A percentile compares a stretch with the other conserved stretches of the same genome.
These are phyloP conservation scores for Auxenochlorella pyrenoidosa DNA, from an alignment of 139 green algal species.

Conservation along the genomic window DNA sequence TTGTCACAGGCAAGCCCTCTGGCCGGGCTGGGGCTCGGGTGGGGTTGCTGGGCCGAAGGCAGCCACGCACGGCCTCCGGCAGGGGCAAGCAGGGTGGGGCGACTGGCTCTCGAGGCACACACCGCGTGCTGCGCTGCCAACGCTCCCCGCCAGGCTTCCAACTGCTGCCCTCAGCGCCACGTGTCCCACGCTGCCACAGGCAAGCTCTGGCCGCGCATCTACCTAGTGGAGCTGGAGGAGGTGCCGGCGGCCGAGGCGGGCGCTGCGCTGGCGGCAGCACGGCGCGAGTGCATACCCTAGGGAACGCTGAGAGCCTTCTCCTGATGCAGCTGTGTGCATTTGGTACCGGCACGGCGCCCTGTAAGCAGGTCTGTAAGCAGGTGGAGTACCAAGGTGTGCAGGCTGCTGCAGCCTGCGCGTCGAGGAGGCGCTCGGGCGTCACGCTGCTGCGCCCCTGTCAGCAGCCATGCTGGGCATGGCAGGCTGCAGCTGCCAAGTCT, in stretches of 20 bases:
- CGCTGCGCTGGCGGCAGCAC: neutral
- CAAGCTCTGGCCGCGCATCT: conserved; percentile 55
- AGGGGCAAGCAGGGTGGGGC: neutral
- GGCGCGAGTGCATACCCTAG: neutral
- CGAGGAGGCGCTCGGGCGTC: too few species aligned
- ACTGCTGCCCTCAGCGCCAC: too few species aligned
- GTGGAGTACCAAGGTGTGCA: too few species aligned
- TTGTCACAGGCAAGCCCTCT: conserved; percentile 78
- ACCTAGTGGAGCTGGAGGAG: conserved; percentile 57
- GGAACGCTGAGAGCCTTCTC: neutral
- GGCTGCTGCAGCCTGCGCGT: too few species aligned
- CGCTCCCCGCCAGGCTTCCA: too few species aligned
- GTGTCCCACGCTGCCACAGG: neutral
- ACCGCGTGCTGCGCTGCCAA: too few species aligned
- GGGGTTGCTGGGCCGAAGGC: neutral
- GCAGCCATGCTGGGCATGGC: too few species aligned
- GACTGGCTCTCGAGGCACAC: too few species aligned
- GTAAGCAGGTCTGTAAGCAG: too few species aligned
- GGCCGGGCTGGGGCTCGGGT: conserved; percentile 47
- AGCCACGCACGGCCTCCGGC: neutral
- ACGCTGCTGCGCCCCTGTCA: too few species aligned
- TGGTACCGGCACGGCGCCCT: neutral
- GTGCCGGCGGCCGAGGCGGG: neutral
- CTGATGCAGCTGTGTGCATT: neutral
- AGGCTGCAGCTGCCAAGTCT: neutral